Percentiles rank a stretch among this genome's conserved stretches.
These are phyloP conservation scores for Sungouiella thailandica DNA, from an alignment of 805 yeast species.

Conservation along the genomic window DNA sequence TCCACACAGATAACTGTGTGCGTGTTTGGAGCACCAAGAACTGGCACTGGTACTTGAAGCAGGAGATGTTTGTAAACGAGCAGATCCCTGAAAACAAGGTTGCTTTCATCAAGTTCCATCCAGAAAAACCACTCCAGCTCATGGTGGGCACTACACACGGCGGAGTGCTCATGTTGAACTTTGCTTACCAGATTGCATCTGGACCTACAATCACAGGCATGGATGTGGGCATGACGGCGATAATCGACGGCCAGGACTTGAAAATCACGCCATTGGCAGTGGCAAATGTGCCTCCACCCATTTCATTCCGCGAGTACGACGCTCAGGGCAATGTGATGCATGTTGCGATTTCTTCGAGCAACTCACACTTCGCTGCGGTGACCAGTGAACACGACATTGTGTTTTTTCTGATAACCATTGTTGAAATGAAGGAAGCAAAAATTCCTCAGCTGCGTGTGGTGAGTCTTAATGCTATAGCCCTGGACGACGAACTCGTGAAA, in stretches of 20 bases:
- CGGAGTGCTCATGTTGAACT: slow-evolving; percentile 58
- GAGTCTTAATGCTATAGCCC: too few species aligned
- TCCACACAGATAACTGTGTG: slow-evolving; percentile 56
- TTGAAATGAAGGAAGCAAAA: slow-evolving; percentile 42
- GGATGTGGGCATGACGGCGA: slow-evolving; percentile 76
- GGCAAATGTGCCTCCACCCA: slow-evolving; percentile 95
- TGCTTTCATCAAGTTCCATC: slow-evolving; percentile 68
- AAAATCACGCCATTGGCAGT: slow-evolving; percentile 75
- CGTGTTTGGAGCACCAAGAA: slow-evolving; percentile 90
- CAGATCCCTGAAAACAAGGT: slow-evolving; percentile 26
- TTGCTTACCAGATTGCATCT: slow-evolving; percentile 54
- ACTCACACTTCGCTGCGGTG: slow-evolving; percentile 54
- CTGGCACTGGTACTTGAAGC: slow-evolving; percentile 94
- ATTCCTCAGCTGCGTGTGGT: slow-evolving; percentile 28
- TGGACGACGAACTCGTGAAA: slow-evolving; percentile 44
- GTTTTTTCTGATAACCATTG: slow-evolving; percentile 39
- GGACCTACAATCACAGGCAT: slow-evolving; percentile 68
- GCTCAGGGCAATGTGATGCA: slow-evolving; percentile 51
- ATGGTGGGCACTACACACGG: slow-evolving; percentile 52
- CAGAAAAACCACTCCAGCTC: slow-evolving; percentile 77
- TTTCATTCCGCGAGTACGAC: slow-evolving; percentile 63
- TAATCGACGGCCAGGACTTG: slow-evolving; percentile 69
- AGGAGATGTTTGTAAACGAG: slow-evolving; percentile 46
- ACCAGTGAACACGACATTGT: slow-evolving; percentile 36
- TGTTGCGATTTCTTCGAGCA: slow-evolving; percentile 58